Evolutionary conservation across 305 asterid genomes (phyloP).

Genomic region (Rubia tinctorum): DNA sequence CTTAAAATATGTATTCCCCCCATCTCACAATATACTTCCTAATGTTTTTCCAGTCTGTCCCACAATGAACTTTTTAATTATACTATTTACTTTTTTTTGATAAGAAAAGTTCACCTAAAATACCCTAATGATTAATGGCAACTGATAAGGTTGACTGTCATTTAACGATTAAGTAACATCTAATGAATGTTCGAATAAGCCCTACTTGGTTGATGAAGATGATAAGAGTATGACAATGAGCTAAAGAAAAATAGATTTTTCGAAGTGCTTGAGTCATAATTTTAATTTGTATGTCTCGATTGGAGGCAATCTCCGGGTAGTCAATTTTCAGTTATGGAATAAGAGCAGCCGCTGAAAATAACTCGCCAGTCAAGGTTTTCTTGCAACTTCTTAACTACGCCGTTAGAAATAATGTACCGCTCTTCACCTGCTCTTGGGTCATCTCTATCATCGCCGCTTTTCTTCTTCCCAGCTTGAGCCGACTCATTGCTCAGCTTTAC

Average conservation of each 20-base stretch:
- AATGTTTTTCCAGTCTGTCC: not conserved
- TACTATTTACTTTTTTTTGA: too few species aligned
- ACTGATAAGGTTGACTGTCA: constrained; percentile 7
- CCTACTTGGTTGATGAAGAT: constrained; percentile 87
- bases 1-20: too few species aligned
- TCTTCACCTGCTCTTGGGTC: too few species aligned
- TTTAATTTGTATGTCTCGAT: constrained; percentile 51
- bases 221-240: constrained; percentile 76
- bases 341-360: constrained; percentile 67
- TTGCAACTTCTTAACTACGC: not conserved
- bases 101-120: too few species aligned
- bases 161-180: not conserved
- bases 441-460: too few species aligned
- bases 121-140: too few species aligned
- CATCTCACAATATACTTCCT: too few species aligned
- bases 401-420: not conserved
- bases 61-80: too few species aligned
- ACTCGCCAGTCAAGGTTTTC: not conserved
- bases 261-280: constrained; percentile 89
- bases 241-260: constrained; percentile 69
- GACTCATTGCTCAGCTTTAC: too few species aligned
- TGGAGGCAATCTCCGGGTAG: constrained; percentile 37
- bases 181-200: constrained; percentile 16
- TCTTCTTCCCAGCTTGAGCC: too few species aligned
- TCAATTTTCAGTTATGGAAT: constrained; percentile 82